Conservation (phyloP, 2,329 filamentous ascomycete species). For the Microthyrium microscopicum region DNA sequence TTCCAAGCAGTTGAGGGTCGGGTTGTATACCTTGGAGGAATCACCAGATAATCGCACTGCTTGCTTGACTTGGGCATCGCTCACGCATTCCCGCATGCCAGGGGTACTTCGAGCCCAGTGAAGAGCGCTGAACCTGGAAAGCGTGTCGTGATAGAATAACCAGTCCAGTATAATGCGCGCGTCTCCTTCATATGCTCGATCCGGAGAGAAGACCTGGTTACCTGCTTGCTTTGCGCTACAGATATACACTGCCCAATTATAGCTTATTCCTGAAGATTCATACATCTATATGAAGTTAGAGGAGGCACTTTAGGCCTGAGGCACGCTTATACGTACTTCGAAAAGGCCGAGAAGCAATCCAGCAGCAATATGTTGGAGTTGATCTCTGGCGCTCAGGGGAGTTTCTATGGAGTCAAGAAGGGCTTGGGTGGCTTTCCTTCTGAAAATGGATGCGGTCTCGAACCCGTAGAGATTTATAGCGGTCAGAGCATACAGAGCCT, state of each 20-base stretch:
- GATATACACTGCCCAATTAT: conserved; percentile 11
- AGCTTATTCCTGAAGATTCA: conserved; percentile 7
- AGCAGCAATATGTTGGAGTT: conserved; percentile 10
- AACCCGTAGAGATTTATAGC: conserved; percentile 9
- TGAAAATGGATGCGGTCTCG: conserved; percentile 7
- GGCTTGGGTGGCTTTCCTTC: conserved; percentile 7
- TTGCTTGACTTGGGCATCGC: too few relatives aligned
- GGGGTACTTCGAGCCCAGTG: conserved; percentile 9
- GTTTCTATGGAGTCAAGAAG: conserved; percentile 7
- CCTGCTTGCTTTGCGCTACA: conserved; percentile 9
- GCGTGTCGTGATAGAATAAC: conserved; percentile 12
- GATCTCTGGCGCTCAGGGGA: conserved; percentile 2
- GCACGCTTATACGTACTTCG: conserved; percentile 9
- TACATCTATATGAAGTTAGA: not conserved
- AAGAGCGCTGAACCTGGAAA: conserved; percentile 10
- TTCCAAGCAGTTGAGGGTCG: not conserved
- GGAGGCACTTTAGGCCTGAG: not conserved
- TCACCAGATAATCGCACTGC: too few relatives aligned
- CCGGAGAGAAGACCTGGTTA: conserved; percentile 3
- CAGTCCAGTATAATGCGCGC: conserved; percentile 10
- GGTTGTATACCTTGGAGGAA: too few relatives aligned
- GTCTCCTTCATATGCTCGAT: conserved; percentile 7
- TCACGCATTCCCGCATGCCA: too few relatives aligned
- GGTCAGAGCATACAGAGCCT: conserved; percentile 9
- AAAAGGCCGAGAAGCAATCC: conserved; percentile 9